Conservation (phyloP, 768 basidiomycete genomes). For the Lyophyllum atratum region DNA sequence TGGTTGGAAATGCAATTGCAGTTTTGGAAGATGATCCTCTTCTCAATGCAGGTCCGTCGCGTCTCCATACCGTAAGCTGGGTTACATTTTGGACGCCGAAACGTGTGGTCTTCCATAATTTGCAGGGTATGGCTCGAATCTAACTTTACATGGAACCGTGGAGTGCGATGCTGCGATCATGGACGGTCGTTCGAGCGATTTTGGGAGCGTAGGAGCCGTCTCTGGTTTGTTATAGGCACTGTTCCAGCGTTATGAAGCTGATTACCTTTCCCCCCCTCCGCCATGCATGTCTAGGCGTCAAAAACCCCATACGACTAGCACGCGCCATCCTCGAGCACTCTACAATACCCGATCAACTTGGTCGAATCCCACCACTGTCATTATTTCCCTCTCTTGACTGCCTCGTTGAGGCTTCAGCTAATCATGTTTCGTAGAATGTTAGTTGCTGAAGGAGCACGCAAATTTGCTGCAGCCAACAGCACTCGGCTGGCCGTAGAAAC, state of each 20-base stretch:
- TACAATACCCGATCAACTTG: conserved; percentile 46
- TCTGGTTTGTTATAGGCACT: conserved; percentile 43
- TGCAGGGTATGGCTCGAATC: conserved; percentile 74
- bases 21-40: conserved; percentile 65
- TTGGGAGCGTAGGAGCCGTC: conserved; percentile 76
- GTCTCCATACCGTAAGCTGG: neutral
- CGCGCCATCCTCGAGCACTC: conserved; percentile 56
- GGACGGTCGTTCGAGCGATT: conserved; percentile 42
- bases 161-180: conserved; percentile 85
- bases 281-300: conserved; percentile 47
- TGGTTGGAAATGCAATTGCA: conserved; percentile 55
- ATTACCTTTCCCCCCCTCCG: neutral
- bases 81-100: neutral
- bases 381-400: neutral
- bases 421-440: conserved; percentile 45
- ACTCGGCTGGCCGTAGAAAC: conserved; percentile 25
- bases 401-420: neutral
- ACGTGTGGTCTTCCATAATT: neutral
- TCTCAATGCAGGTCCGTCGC: conserved; percentile 68
- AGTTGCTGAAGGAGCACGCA: conserved; percentile 59
- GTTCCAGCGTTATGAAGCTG: neutral
- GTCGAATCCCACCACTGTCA: conserved; percentile 72
- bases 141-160: conserved; percentile 71
- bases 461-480: conserved; percentile 44
- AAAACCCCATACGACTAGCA: conserved; percentile 70